Percentiles rank a stretch among this genome's conserved stretches.
phyloP scores from a whole-genome alignment of 2,329 filamentous ascomycete genomes.

The Gyromitra esculenta region DNA sequence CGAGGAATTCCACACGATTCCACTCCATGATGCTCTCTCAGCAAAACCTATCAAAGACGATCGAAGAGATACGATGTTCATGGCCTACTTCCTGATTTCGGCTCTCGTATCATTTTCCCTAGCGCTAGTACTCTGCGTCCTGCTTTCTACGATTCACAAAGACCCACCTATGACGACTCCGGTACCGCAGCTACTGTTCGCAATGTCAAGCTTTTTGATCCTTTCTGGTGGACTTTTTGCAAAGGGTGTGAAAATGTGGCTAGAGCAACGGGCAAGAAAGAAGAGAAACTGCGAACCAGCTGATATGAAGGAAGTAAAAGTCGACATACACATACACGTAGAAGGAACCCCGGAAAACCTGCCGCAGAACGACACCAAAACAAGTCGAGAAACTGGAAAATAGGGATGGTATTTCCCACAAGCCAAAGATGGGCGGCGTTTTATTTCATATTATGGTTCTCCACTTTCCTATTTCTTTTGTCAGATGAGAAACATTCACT shows the following conservation, averaged over 20 bases:
- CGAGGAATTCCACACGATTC: constrained; percentile 34
- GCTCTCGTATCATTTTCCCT: constrained; percentile 10
- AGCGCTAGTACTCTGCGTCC: constrained; percentile 29
- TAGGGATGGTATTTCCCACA: background rate
- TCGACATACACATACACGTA: background rate
- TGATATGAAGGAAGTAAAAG: constrained; percentile 8
- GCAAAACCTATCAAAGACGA: background rate
- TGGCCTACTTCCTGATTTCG: background rate
- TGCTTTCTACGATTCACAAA: constrained; percentile 22
- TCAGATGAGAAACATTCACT: background rate
- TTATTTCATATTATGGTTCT: background rate
- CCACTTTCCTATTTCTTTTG: constrained; percentile 15
- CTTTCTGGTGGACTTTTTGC: constrained; percentile 23
- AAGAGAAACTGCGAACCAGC: background rate
- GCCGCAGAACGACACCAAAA: background rate
- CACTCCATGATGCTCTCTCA: constrained; percentile 16
- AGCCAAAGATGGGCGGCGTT: background rate
- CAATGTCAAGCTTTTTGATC: constrained; percentile 33
- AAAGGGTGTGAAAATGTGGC: constrained; percentile 22
- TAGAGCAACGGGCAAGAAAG: background rate
- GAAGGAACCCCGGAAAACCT: background rate
- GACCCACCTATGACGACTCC: constrained; percentile 4
- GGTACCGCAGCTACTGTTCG: constrained; percentile 24
- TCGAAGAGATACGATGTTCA: constrained; percentile 19
- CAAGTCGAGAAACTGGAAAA: background rate